Conservation (phyloP, 495 filamentous ascomycete genomes). For the Tuber umbilicatum region DNA sequence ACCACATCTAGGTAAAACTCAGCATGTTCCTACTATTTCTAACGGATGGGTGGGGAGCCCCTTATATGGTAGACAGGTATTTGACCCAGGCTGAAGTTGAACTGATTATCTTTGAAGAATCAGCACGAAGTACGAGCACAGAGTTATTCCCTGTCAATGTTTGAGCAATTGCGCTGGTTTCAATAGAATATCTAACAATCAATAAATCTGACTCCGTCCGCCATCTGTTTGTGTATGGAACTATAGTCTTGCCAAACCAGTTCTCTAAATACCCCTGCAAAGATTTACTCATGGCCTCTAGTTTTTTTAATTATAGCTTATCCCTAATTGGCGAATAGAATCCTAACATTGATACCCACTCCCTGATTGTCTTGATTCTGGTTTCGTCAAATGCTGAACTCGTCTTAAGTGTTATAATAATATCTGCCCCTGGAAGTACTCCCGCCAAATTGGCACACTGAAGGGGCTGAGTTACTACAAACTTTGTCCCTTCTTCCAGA, state of each 20-base stretch:
- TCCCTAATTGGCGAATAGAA: not conserved
- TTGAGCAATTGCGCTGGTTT: not conserved
- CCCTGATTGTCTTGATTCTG: not conserved
- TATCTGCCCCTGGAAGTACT: not conserved
- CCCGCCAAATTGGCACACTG: not conserved
- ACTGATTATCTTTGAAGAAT: not conserved
- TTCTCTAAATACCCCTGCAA: not conserved
- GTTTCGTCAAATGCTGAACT: not conserved
- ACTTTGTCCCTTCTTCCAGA: slow-evolving; percentile 52
- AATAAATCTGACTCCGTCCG: not conserved
- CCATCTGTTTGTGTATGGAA: not conserved
- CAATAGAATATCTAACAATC: not conserved
- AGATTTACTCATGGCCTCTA: not conserved
- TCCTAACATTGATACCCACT: not conserved
- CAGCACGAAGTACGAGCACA: not conserved
- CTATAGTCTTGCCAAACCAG: not conserved
- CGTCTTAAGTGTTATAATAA: not conserved
- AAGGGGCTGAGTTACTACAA: slow-evolving; percentile 20
- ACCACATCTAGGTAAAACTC: not conserved
- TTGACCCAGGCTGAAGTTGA: slow-evolving; percentile 1
- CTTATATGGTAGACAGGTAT: not conserved
- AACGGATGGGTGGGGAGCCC: not conserved
- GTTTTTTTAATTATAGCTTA: not conserved
- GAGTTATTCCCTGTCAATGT: not conserved
- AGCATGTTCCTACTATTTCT: not conserved